Base-by-base conservation (phyloP, 257 asterid genomes). In the Jacaranda mimosifolia region DNA sequence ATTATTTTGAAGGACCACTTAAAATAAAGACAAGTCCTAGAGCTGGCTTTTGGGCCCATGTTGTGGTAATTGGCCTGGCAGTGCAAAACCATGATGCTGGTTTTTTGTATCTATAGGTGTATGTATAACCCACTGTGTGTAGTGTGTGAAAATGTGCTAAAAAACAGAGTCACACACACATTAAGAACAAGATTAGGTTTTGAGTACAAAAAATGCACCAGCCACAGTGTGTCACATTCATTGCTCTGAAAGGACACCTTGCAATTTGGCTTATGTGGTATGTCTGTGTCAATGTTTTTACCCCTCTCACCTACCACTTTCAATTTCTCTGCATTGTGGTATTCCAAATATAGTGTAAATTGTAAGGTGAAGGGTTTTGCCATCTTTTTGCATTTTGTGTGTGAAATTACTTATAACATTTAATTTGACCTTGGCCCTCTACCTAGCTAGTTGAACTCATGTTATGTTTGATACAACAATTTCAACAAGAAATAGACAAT, bases 211-310 rank as follows among this genome's bases (percentile, higher is more conserved):
- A 59, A 11, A 73, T 14, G 70, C 70, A 63, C 38, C 58, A 60
- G 14, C 43, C 7, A 32, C 40, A 59, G 65, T 26, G 65, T 59
- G 63, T 79, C 73, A 76, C 75, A 79, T 79, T 80, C 70, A 81
- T 17, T 80, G 72, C 39, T 68, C 45, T 76, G 42, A 40, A 9
- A 60, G 82, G 52, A 69, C 73, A 74, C 51, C 32, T 53, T 77
- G 46, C 73, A 75, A 77, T 77, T 83, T 82, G 77, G 51, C 79
- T 63, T 79, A 63, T 63, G 79, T 67, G 83, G 83, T 35, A 74
- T 81, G 88, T 86, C 83, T 73, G 77, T 55, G 48, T 82, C 81
- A 79, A 60, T 84, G 88, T 72, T 75, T 26, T 56, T 76, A 10
- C 70, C 58, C 75, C 76, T 70, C 62, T 39, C 83, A 70, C 79